These are phyloP conservation scores for Lophium mytilinum DNA, from an alignment of 495 filamentous ascomycete genomes.

Conservation along the genomic window DNA sequence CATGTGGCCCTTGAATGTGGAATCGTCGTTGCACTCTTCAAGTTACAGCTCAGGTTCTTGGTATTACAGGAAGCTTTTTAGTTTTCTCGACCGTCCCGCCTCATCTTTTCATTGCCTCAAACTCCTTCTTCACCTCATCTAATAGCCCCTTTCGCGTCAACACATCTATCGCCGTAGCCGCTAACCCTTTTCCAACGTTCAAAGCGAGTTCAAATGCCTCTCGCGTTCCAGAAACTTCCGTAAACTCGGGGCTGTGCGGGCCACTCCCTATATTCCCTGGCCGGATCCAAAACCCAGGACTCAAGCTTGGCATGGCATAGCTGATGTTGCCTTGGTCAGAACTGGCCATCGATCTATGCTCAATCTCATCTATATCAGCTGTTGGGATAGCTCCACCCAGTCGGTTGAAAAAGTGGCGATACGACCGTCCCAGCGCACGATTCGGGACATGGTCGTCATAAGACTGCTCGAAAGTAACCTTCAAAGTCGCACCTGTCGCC, in stretches of 20 bases:
- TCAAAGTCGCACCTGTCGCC: constrained; percentile 50
- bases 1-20: no score
- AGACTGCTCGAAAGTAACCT: constrained; percentile 39
- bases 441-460: constrained; percentile 58
- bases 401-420: constrained; percentile 44
- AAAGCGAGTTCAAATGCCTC: constrained; percentile 45
- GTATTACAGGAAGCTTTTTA: no score
- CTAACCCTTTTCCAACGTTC: constrained; percentile 48
- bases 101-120: no score
- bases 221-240: constrained; percentile 46
- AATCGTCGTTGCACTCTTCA: no score
- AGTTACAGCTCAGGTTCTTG: no score
- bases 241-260: constrained; percentile 52
- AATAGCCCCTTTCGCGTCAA: constrained; percentile 40
- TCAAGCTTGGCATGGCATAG: constrained; percentile 55
- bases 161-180: constrained; percentile 48
- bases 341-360: constrained; percentile 15
- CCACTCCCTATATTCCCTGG: constrained; percentile 39
- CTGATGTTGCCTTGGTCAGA: constrained; percentile 57
- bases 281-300: constrained; percentile 49
- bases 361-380: constrained; percentile 4
- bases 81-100: no score
- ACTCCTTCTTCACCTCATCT: constrained; percentile 31
- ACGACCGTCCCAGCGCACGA: constrained; percentile 45
- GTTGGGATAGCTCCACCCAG: constrained; percentile 16